Evolutionary conservation across 345 rosid genomes (phyloP).

Genomic region (Eucalyptus polybractea): DNA sequence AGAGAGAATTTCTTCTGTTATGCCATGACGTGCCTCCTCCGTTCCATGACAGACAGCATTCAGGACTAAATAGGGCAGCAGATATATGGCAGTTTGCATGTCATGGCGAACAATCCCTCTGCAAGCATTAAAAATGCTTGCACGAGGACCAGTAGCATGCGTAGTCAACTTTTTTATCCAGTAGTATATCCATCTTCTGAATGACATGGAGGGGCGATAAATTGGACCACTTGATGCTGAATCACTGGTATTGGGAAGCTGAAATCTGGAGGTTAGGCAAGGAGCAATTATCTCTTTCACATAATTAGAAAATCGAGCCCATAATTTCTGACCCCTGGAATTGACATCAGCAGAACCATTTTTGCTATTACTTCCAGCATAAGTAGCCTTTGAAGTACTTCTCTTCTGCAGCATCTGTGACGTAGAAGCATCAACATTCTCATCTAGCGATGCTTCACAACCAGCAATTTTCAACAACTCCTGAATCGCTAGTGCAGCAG

Average conservation of each 20-base stretch:
- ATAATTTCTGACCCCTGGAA: conserved; percentile 78
- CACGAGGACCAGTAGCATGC: conserved; percentile 85
- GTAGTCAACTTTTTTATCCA: conserved; percentile 86
- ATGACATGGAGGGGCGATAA: conserved; percentile 86
- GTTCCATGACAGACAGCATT: conserved; percentile 84
- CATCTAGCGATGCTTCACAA: conserved; percentile 90
- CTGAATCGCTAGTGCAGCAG: conserved; percentile 97
- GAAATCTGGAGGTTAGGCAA: conserved; percentile 90
- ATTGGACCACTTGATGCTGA: conserved; percentile 62
- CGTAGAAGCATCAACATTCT: conserved; percentile 32
- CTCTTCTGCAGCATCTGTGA: conserved; percentile 19
- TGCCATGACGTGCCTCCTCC: conserved; percentile 70
- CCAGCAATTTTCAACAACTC: conserved; percentile 94
- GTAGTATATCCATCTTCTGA: conserved; percentile 81
- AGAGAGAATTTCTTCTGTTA: conserved; percentile 73
- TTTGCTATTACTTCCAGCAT: conserved; percentile 13
- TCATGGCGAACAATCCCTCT: conserved; percentile 97
- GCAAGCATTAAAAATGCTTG: conserved; percentile 78
- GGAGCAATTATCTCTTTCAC: conserved; percentile 96
- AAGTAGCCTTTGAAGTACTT: conserved; percentile 7
- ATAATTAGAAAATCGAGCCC: conserved; percentile 91
- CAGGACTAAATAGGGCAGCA: conserved; percentile 85
- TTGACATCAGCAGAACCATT: conserved; percentile 23
- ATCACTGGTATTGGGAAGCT: conserved; percentile 79
- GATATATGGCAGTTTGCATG: conserved; percentile 82